Percentiles rank a stretch among this genome's conserved stretches.
Evolutionary conservation across 768 basidiomycete genomes (phyloP).

Genomic region (Collybia sp.): DNA sequence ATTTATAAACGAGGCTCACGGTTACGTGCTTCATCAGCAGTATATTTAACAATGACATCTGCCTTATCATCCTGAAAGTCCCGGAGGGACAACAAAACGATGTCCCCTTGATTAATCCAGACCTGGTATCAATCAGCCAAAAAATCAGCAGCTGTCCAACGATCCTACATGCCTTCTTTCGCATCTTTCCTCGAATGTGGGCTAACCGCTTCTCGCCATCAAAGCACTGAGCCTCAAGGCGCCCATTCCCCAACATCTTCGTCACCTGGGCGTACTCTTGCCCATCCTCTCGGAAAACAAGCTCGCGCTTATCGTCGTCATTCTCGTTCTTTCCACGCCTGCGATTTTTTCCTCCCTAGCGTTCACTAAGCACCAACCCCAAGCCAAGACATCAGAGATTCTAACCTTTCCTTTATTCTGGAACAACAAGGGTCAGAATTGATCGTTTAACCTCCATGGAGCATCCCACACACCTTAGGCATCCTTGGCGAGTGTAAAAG

Average conservation of each 20-base stretch:
- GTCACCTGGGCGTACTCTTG: constrained; percentile 98
- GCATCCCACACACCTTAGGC: constrained; percentile 40
- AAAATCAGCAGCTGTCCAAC: neutral
- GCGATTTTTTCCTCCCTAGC: constrained; percentile 96
- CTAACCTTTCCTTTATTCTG: constrained; percentile 77
- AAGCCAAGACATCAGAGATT: neutral
- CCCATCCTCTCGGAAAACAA: constrained; percentile 97
- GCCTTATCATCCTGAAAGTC: constrained; percentile 99
- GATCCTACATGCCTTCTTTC: constrained; percentile 82
- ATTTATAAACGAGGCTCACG: constrained; percentile 30
- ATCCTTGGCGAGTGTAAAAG: constrained; percentile 23
- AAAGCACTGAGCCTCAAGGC: constrained; percentile 94
- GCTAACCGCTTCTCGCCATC: constrained; percentile 97
- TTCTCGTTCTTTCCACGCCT: constrained; percentile 99
- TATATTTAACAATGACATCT: constrained; percentile 99
- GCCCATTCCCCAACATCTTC: constrained; percentile 99
- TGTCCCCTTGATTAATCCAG: constrained; percentile 99
- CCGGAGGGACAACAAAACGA: constrained; percentile 88
- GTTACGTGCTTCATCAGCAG: constrained; percentile 90
- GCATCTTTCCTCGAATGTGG: constrained; percentile 98
- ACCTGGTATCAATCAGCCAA: constrained; percentile 48
- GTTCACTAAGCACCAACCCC: neutral
- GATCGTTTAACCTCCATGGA: constrained; percentile 10
- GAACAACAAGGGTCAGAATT: constrained; percentile 7
- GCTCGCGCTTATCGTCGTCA: constrained; percentile 97